These are phyloP conservation scores for Lentinus brumalis DNA, from an alignment of 768 basidiomycete species.

Conservation along the genomic window DNA sequence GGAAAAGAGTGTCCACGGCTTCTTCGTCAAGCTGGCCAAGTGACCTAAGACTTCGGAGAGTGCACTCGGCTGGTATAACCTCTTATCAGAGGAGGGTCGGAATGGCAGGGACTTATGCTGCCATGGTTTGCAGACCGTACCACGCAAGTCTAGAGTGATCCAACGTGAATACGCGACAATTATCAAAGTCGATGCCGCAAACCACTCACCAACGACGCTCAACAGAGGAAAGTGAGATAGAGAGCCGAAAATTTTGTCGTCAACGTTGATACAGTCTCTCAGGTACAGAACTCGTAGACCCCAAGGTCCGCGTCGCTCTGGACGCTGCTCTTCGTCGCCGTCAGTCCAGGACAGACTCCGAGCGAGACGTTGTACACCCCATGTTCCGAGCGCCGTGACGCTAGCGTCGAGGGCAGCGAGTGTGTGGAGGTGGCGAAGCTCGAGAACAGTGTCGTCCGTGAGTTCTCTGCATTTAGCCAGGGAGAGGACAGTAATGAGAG, in stretches of 20 bases:
- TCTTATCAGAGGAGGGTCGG: conserved; percentile 5
- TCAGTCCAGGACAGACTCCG: conserved; percentile 46
- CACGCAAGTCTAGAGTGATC: conserved; percentile 31
- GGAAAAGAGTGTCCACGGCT: conserved; percentile 31
- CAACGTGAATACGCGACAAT: neutral
- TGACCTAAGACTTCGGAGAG: conserved; percentile 13
- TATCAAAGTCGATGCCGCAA: neutral
- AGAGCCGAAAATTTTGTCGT: conserved; percentile 40
- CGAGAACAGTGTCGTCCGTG: conserved; percentile 55
- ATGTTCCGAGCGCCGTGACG: conserved; percentile 49
- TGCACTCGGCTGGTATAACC: conserved; percentile 23
- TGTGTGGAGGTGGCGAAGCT: conserved; percentile 52
- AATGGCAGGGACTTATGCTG: conserved; percentile 7
- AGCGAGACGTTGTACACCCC: conserved; percentile 55
- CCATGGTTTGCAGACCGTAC: conserved; percentile 23
- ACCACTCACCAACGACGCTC: conserved; percentile 56
- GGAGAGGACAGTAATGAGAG: conserved; percentile 65
- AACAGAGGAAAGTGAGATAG: conserved; percentile 58
- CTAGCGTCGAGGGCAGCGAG: conserved; percentile 69
- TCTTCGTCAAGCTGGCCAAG: neutral
- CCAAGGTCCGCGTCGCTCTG: conserved; percentile 50
- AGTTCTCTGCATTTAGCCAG: conserved; percentile 57
- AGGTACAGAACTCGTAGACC: conserved; percentile 60
- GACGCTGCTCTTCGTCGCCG: conserved; percentile 24
- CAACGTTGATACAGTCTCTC: conserved; percentile 51